Conservation (phyloP, 345 rosid species). For the Kandelia obovata region DNA sequence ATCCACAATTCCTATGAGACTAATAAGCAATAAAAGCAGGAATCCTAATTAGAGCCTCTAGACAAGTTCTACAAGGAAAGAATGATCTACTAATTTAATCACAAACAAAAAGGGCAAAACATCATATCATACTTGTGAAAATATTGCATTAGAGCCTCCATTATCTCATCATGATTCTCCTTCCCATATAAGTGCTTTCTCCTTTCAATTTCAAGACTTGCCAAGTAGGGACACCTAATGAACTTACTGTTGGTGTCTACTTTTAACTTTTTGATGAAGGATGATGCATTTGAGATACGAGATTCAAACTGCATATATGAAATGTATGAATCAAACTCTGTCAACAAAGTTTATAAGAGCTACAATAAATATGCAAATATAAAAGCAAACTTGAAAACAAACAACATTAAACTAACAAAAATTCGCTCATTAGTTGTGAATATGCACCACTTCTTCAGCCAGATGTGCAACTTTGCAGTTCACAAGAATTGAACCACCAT, state of each 20-base stretch:
- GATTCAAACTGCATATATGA: constrained; percentile 66
- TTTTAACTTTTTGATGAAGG: constrained; percentile 60
- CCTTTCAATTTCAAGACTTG: constrained; percentile 79
- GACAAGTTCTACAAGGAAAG: neutral
- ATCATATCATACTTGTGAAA: constrained; percentile 50
- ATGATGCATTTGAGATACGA: constrained; percentile 63
- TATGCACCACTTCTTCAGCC: constrained; percentile 68
- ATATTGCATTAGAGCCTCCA: constrained; percentile 62
- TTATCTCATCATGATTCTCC: constrained; percentile 47
- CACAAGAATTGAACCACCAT: constrained; percentile 39
- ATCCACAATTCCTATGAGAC: neutral
- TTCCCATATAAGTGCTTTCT: constrained; percentile 70
- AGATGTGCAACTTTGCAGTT: constrained; percentile 62
- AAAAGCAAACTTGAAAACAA: neutral
- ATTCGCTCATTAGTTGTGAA: constrained; percentile 19
- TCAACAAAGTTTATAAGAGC: constrained; percentile 13
- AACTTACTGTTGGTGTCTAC: constrained; percentile 42
- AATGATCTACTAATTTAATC: neutral
- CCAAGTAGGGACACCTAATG: constrained; percentile 70
- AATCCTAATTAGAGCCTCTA: neutral
- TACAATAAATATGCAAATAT: neutral
- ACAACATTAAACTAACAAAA: constrained; percentile 8
- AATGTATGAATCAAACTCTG: constrained; percentile 17
- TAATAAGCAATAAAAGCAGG: neutral
- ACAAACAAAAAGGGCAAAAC: neutral